Percentiles rank a stretch among this genome's conserved stretches.
Conservation (phyloP, 2,329 filamentous ascomycete genomes). For the Davidsoniella neocaledoniae region DNA sequence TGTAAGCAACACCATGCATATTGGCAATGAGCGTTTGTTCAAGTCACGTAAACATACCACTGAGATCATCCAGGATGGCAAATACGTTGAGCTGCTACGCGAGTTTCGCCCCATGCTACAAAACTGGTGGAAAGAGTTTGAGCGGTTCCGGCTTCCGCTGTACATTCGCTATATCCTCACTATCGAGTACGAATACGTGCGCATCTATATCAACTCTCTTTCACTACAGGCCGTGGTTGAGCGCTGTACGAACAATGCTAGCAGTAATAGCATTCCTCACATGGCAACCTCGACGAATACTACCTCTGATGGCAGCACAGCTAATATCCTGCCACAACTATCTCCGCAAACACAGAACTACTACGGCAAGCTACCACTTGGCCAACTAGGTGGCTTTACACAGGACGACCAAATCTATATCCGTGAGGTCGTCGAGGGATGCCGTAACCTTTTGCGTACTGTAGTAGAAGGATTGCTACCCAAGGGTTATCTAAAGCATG, state of each 20-base stretch:
- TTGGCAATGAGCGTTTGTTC: constrained; percentile 79
- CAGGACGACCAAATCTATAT: constrained; percentile 56
- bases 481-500: constrained; percentile 62
- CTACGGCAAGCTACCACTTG: constrained; percentile 46
- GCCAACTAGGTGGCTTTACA: constrained; percentile 46
- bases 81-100: constrained; percentile 65
- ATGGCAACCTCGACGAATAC: constrained; percentile 17
- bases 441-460: constrained; percentile 56
- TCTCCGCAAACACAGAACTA: constrained; percentile 50
- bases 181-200: constrained; percentile 91
- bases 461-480: constrained; percentile 64
- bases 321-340: constrained; percentile 24
- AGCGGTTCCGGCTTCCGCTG: constrained; percentile 52
- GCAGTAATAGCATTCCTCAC: constrained; percentile 21
- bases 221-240: constrained; percentile 91
- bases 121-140: constrained; percentile 69
- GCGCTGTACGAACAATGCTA: constrained; percentile 64
- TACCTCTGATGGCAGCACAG: constrained; percentile 21
- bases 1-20: constrained; percentile 82
- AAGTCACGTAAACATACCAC: constrained; percentile 74
- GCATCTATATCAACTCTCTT: constrained; percentile 87
- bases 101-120: constrained; percentile 64
- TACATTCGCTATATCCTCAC: constrained; percentile 61
- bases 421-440: constrained; percentile 60
- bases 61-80: constrained; percentile 70